Conservation (phyloP, 768 basidiomycete genomes). For the Pulveroboletus sp. region DNA sequence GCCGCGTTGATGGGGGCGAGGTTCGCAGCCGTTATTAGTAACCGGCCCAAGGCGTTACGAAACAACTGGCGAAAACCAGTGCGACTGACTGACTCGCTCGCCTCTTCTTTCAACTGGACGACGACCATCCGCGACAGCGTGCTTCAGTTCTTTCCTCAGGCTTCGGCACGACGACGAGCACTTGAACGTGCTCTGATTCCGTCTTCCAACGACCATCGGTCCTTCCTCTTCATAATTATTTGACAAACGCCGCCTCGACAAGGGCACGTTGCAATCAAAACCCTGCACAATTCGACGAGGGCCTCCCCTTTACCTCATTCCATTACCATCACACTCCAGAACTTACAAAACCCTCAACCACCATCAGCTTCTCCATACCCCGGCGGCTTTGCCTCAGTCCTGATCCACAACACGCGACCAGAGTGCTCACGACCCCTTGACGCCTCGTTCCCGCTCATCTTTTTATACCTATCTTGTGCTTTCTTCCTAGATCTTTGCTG, state of each 20-base stretch:
- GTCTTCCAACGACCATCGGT: slow-evolving; percentile 14
- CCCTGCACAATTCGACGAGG: slow-evolving; percentile 40
- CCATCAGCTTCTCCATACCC: slow-evolving; percentile 29
- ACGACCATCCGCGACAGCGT: slow-evolving; percentile 16
- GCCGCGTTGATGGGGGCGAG: slow-evolving; percentile 23
- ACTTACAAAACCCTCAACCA: slow-evolving; percentile 35
- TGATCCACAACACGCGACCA: slow-evolving; percentile 37
- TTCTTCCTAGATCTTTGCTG: slow-evolving; percentile 36
- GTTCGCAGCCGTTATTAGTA: slow-evolving; percentile 22
- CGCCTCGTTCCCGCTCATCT: slow-evolving; percentile 39
- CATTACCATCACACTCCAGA: slow-evolving; percentile 33
- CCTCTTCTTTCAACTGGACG: slow-evolving; percentile 19
- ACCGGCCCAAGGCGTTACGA: slow-evolving; percentile 27
- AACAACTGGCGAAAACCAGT: slow-evolving; percentile 31
- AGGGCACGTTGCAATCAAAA: slow-evolving; percentile 83
- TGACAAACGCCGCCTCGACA: slow-evolving; percentile 49
- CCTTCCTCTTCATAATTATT: slow-evolving; percentile 33
- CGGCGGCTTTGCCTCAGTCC: slow-evolving; percentile 25
- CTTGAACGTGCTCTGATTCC: slow-evolving; percentile 20
- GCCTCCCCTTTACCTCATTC: slow-evolving; percentile 60
- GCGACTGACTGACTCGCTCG: slow-evolving; percentile 12
- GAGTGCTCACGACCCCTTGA: slow-evolving; percentile 54
- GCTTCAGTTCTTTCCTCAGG: slow-evolving; percentile 5
- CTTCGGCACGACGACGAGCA: slow-evolving; percentile 11
- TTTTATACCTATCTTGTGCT: slow-evolving; percentile 54